Evolutionary conservation across 2,329 filamentous ascomycete genomes (phyloP), one percentile per base, ranked within the genome.

Genomic region (Fusarium sp.): DNA sequence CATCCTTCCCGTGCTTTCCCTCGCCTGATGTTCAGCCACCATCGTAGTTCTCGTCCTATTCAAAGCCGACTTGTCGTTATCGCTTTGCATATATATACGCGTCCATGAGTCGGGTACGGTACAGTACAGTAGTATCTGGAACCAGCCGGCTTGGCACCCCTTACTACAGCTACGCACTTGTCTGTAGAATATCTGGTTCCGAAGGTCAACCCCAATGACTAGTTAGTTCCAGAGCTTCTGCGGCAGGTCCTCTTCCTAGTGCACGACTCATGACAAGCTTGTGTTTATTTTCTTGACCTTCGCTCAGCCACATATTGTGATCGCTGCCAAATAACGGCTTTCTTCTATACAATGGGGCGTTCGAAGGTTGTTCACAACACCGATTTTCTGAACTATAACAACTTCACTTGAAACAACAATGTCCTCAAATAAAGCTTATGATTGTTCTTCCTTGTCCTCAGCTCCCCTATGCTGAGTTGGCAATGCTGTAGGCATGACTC

Each of bases 131-230:
- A 52, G 49, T 49, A 34, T 51, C 49, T 62, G 50, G 57, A 45
- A 52, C 52, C 43, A 58, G 42, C 60, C 60, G 31, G 26, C 62
- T 65, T 70, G 66, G 60, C 68, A 70, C 39, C 58, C 69, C 70
- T 58, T 67, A 62, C 51, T 57, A 34, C 49, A 55, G 11, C 23
- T 39, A 44, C 37, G 18, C 39, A 31, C 58, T 46, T 28, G 30
- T 55, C 34, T 28, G 41, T 31, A 61, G 25, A 34, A 57, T 14
- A 42, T 55, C 25, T 44, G 55, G 56, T 51, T 34, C 58, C 58
- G 48, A 50, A 52, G 56, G 56, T 14, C 21, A 45, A 26, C 39
- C 34, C 41, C 41, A 49, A 43, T 39, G 46, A 51, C 31, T 50
- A 52, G 48, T 25, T 39, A 62, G 53, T 39, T 65, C 54, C 16